A percentile compares a stretch with the other conserved stretches of the same genome.
phyloP scores from a whole-genome alignment of 1,284 basidiomycete genomes.

The Malassezia cuniculi region DNA sequence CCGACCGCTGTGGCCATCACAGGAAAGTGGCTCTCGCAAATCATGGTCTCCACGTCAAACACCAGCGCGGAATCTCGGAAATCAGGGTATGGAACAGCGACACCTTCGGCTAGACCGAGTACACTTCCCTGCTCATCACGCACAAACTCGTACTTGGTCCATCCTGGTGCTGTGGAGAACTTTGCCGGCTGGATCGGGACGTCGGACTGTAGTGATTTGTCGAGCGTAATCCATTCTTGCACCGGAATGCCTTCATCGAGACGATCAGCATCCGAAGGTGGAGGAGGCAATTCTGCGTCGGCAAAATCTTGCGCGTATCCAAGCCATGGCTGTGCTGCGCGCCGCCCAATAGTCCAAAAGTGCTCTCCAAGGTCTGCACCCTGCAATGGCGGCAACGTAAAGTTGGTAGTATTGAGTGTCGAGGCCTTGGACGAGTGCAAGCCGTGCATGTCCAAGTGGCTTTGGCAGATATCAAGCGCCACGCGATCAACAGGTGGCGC shows the following conservation, averaged over 20 bases:
- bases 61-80: conserved; percentile 60
- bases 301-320: conserved; percentile 59
- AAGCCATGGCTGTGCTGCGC: conserved; percentile 69
- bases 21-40: conserved; percentile 64
- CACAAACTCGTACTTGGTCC: conserved; percentile 67
- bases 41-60: conserved; percentile 92
- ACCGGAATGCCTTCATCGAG: conserved; percentile 4
- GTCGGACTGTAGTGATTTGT: conserved; percentile 18
- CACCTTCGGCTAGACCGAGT: conserved; percentile 22
- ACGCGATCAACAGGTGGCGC: conserved; percentile 56
- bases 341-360: conserved; percentile 65
- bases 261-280: background rate
- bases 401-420: conserved; percentile 61
- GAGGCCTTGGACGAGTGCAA: conserved; percentile 70
- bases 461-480: conserved; percentile 61
- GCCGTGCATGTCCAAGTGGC: conserved; percentile 66
- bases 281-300: no score
- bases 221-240: conserved; percentile 32
- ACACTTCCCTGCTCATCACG: conserved; percentile 31
- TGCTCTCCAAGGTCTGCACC: conserved; percentile 75
- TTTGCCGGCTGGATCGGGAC: conserved; percentile 49
- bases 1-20: conserved; percentile 83
- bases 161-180: conserved; percentile 69
- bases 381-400: conserved; percentile 71
- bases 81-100: conserved; percentile 43